Evolutionary conservation across 495 filamentous ascomycete species (phyloP).

Genomic region (Hypoxylon trugodes): DNA sequence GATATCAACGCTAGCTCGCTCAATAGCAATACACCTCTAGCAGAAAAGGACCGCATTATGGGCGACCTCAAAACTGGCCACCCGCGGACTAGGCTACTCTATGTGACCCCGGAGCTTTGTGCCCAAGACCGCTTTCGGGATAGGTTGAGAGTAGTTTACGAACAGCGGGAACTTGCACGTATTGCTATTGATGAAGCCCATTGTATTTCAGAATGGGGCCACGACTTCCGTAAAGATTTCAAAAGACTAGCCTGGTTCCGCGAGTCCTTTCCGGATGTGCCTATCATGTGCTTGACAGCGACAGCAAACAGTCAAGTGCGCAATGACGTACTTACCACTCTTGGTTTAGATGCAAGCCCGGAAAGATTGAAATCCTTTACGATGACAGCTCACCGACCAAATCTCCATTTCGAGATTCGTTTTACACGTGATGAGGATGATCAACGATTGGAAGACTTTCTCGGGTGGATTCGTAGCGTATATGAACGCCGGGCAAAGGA

Average conservation of each 20-base stretch:
- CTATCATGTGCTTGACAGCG: conserved; percentile 89
- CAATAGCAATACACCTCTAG: conserved; percentile 76
- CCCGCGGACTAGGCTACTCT: conserved; percentile 82
- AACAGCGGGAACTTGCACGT: conserved; percentile 81
- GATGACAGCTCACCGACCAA: conserved; percentile 80
- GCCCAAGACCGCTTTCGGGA: conserved; percentile 79
- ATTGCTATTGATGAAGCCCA: conserved; percentile 95
- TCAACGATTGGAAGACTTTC: conserved; percentile 72
- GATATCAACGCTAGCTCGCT: conserved; percentile 84
- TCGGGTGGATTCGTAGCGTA: conserved; percentile 75
- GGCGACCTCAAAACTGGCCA: conserved; percentile 87
- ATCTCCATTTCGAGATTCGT: conserved; percentile 92
- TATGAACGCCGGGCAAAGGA: conserved; percentile 68
- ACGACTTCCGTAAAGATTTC: conserved; percentile 95
- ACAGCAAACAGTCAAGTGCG: conserved; percentile 85
- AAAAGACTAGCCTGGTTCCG: conserved; percentile 90
- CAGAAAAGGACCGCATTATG: conserved; percentile 73
- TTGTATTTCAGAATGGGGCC: conserved; percentile 98
- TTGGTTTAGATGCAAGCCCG: conserved; percentile 66
- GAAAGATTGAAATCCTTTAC: conserved; percentile 74
- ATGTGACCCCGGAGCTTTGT: conserved; percentile 93
- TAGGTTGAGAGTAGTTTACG: conserved; percentile 74
- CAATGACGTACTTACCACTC: conserved; percentile 77
- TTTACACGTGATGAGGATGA: conserved; percentile 80
- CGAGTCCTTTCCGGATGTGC: conserved; percentile 77